A percentile compares a stretch with the other conserved stretches of the same genome.
Conservation (phyloP, 2,329 filamentous ascomycete species). For the Alternaria consortialis region DNA sequence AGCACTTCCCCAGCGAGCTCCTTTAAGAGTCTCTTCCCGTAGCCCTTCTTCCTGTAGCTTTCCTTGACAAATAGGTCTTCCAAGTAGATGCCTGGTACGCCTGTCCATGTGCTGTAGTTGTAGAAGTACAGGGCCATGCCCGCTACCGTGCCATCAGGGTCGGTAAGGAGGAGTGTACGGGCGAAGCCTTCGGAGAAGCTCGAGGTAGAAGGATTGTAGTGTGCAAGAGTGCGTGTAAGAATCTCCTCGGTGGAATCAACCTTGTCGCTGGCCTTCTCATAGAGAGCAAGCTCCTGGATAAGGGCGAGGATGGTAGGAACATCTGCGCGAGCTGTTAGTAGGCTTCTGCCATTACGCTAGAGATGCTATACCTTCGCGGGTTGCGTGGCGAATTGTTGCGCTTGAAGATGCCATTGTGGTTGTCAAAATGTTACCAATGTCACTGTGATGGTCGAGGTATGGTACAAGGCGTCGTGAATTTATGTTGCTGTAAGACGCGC, state of each 20-base stretch:
- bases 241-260: constrained; percentile 82
- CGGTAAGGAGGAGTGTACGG: constrained; percentile 74
- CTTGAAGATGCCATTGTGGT: constrained; percentile 38
- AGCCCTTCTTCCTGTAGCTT: constrained; percentile 75
- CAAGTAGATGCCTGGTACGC: constrained; percentile 87
- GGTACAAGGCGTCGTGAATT: not conserved
- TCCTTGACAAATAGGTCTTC: constrained; percentile 89
- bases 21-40: constrained; percentile 78
- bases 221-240: constrained; percentile 79
- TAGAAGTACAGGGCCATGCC: constrained; percentile 93
- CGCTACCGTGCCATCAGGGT: constrained; percentile 59
- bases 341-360: not conserved
- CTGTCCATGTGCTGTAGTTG: constrained; percentile 94
- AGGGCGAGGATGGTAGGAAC: constrained; percentile 80
- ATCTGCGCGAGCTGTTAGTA: constrained; percentile 62
- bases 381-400: constrained; percentile 65
- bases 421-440: not conserved
- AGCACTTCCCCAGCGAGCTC: constrained; percentile 82
- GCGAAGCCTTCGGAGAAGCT: constrained; percentile 69
- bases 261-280: constrained; percentile 78
- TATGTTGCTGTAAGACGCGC: constrained; percentile 10
- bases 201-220: constrained; percentile 62
- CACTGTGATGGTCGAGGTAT: not conserved
- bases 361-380: constrained; percentile 63
- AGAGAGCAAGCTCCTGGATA: constrained; percentile 85